Percentiles rank a stretch among this genome's conserved stretches.
phyloP scores from a whole-genome alignment of 192 early-diverging fungal species.

The Podila epicladia region DNA sequence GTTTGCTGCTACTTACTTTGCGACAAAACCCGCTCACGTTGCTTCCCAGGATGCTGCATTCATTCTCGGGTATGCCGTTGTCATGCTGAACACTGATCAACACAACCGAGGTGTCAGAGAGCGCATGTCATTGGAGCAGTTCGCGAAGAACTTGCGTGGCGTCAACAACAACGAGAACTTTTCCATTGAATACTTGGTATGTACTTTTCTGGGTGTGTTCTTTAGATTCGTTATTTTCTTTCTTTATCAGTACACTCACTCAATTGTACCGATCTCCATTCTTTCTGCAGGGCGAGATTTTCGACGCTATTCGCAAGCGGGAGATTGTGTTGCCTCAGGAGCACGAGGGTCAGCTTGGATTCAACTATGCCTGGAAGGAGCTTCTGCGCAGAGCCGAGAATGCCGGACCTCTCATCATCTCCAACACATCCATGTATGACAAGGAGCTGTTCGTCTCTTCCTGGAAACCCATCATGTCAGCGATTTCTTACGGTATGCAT shows the following conservation, averaged over 20 bases:
- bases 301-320: conserved; percentile 84
- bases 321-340: conserved; percentile 99
- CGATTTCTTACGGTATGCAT: conserved; percentile 79
- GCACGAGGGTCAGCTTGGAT: conserved; percentile 93
- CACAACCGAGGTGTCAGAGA: conserved; percentile 92
- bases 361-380: conserved; percentile 95
- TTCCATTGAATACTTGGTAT: conserved; percentile 78
- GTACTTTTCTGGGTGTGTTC: neutral
- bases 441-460: conserved; percentile 79
- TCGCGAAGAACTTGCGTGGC: conserved; percentile 86
- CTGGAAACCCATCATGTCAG: conserved; percentile 81
- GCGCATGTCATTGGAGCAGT: conserved; percentile 93
- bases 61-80: conserved; percentile 91
- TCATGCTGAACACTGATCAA: conserved; percentile 99
- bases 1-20: conserved; percentile 88
- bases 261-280: too few species aligned
- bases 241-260: conserved; percentile 10
- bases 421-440: conserved; percentile 72
- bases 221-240: neutral
- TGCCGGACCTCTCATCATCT: conserved; percentile 66
- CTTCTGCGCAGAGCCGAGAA: conserved; percentile 65
- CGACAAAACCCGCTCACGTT: conserved; percentile 69
- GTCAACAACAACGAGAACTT: conserved; percentile 92
- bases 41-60: conserved; percentile 84
- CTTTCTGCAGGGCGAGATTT: conserved; percentile 63